Conservation (phyloP, 495 filamentous ascomycete genomes). For the Gamarada debralockiae region DNA sequence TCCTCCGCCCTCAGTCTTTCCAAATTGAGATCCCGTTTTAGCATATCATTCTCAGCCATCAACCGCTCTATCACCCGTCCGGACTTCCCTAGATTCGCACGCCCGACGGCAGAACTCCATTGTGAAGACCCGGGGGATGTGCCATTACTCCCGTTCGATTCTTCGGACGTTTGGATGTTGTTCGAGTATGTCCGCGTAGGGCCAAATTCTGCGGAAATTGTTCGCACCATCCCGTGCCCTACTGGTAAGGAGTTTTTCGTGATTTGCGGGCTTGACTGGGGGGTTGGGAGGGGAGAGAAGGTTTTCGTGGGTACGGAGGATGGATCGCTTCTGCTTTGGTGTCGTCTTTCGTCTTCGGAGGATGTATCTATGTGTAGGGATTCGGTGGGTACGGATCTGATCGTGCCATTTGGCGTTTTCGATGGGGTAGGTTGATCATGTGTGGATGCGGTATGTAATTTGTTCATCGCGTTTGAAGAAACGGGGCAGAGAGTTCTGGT, state of each 20-base stretch:
- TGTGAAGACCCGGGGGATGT: slow-evolving; percentile 7
- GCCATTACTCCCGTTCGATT: neutral
- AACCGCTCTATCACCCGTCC: slow-evolving; percentile 89
- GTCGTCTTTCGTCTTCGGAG: neutral
- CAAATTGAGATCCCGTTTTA: slow-evolving; percentile 75
- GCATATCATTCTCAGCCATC: slow-evolving; percentile 81
- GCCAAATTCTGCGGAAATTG: slow-evolving; percentile 23
- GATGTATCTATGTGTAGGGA: slow-evolving; percentile 9
- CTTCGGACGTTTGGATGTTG: neutral
- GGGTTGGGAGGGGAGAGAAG: neutral
- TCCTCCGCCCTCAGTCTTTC: slow-evolving; percentile 71
- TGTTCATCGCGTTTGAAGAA: slow-evolving; percentile 23
- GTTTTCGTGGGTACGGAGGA: slow-evolving; percentile 11
- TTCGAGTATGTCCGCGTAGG: slow-evolving; percentile 5
- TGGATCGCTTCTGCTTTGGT: slow-evolving; percentile 6
- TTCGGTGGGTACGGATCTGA: slow-evolving; percentile 15
- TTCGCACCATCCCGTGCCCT: slow-evolving; percentile 13
- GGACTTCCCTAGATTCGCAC: slow-evolving; percentile 80
- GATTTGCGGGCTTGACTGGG: neutral
- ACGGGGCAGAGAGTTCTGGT: slow-evolving; percentile 15
- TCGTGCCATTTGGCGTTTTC: slow-evolving; percentile 11
- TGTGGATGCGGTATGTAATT: slow-evolving; percentile 4
- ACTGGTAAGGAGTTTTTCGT: slow-evolving; percentile 19
- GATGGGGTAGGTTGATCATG: slow-evolving; percentile 4
- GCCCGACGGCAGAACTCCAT: slow-evolving; percentile 76